Evolutionary conservation across 306 rosid species (phyloP), one percentile per base, ranked within the genome.

Genomic region (Trifolium fragiferum): DNA sequence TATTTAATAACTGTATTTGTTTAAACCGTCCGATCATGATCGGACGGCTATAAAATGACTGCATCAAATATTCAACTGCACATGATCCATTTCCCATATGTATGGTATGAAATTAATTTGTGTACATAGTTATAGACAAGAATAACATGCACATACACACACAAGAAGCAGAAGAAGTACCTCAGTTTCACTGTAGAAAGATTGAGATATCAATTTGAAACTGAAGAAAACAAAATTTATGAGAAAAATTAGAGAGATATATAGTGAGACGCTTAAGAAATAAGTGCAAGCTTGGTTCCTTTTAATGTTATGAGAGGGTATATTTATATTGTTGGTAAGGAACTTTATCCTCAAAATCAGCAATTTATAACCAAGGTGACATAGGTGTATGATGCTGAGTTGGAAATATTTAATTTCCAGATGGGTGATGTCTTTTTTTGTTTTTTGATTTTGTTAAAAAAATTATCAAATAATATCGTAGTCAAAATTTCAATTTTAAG

Each of bases 271-370:
- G 8, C n/a, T 18, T 6, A 27, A 14, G 49, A 11, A 43, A 43
- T 15, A 69, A 27, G 41, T 30, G 19, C 14, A 40, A 66, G 1
- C 15, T 9, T 61, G 66, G 65, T 49, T 60, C 38, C 23, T 25
- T 67, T 74, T 74, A 68, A 49, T 4, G 61, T 49, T 32, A 9
- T 18, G 27, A 53, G 2, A 70, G 10, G 33, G 4, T 27, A 8
- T 33, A 61, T 32, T 61, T 61, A 65, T 4, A 27, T 54, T 43
- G 46, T 19, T 23, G 27, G 43, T 64, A 10, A 54, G 74, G 70
- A 10, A 44, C 2, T 44, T 44, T 44, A 13, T 4, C 49, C n/a
- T 43, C 49, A 43, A 43, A 11, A 11, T 43, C 5, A 43, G 49
- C 5, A 3, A 7, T 43, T 12, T 43, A 12, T 12, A 43, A 11